These are phyloP conservation scores for Chrysoporthe deuterocubensis DNA, from an alignment of 2,329 filamentous ascomycete genomes.

Conservation along the genomic window DNA sequence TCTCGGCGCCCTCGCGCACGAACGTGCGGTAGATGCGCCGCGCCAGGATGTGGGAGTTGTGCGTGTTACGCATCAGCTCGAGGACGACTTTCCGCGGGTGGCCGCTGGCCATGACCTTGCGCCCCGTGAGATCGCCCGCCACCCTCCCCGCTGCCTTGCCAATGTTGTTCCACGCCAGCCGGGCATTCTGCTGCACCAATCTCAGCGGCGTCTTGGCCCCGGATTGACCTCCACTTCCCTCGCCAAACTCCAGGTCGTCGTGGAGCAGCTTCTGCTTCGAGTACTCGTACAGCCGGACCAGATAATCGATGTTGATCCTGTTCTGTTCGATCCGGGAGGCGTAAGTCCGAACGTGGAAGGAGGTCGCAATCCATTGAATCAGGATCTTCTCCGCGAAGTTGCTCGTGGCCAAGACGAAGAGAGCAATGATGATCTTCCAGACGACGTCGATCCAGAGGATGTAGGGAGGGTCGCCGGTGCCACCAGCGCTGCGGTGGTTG, in stretches of 20 bases:
- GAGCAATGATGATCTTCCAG: slow-evolving; percentile 82
- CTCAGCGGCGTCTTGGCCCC: slow-evolving; percentile 76
- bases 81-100: slow-evolving; percentile 86
- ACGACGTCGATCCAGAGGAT: slow-evolving; percentile 74
- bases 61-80: slow-evolving; percentile 72
- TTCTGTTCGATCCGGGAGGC: slow-evolving; percentile 89
- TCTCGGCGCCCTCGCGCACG: slow-evolving; percentile 73
- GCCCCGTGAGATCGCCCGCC: slow-evolving; percentile 90
- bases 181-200: slow-evolving; percentile 74
- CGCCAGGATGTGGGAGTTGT: slow-evolving; percentile 80
- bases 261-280: slow-evolving; percentile 73
- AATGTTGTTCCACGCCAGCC: slow-evolving; percentile 76
- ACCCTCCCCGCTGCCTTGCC: slow-evolving; percentile 84
- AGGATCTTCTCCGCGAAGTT: slow-evolving; percentile 93
- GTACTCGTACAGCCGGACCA: slow-evolving; percentile 66
- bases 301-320: slow-evolving; percentile 78
- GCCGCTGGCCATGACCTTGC: slow-evolving; percentile 65
- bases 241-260: slow-evolving; percentile 53
- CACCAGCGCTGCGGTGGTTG: slow-evolving; percentile 48
- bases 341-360: slow-evolving; percentile 90
- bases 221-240: slow-evolving; percentile 43
- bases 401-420: slow-evolving; percentile 79
- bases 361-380: slow-evolving; percentile 92
- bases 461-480: slow-evolving; percentile 53
- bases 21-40: slow-evolving; percentile 88